Conservation (phyloP, 345 rosid species). For the Diplotaxis tenuifolia region DNA sequence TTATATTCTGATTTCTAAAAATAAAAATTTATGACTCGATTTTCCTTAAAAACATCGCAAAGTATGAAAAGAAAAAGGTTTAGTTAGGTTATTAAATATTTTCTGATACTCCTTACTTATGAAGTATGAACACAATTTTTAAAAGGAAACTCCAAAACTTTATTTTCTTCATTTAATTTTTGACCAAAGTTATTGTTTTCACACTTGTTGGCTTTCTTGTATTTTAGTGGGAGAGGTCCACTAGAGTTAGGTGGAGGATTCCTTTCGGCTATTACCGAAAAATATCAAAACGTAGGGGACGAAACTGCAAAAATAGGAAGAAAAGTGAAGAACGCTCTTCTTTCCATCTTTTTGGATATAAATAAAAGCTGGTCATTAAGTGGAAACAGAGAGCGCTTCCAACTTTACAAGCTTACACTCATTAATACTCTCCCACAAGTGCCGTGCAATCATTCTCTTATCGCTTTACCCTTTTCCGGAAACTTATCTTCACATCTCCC, state of each 20-base stretch:
- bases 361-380: background rate
- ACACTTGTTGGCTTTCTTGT: constrained; percentile 6
- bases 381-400: constrained; percentile 16
- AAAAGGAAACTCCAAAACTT: constrained; percentile 12
- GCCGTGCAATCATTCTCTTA: background rate
- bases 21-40: background rate
- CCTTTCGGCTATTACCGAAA: background rate
- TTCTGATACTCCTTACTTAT: no score
- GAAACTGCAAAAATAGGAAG: background rate
- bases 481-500: background rate
- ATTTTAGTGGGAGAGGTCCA: constrained; percentile 1
- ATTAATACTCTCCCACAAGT: background rate
- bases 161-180: background rate
- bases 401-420: constrained; percentile 7
- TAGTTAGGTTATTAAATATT: no score
- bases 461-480: background rate
- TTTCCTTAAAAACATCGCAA: background rate
- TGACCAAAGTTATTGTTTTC: constrained; percentile 7
- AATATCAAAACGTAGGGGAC: background rate
- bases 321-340: background rate
- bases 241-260: background rate
- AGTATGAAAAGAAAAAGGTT: background rate
- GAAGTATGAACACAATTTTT: constrained; percentile 26
- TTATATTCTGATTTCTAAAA: background rate
- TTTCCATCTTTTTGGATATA: constrained; percentile 11